These are phyloP conservation scores for Fibroporia radiculosa DNA, from an alignment of 768 basidiomycete genomes.

Conservation along the genomic window DNA sequence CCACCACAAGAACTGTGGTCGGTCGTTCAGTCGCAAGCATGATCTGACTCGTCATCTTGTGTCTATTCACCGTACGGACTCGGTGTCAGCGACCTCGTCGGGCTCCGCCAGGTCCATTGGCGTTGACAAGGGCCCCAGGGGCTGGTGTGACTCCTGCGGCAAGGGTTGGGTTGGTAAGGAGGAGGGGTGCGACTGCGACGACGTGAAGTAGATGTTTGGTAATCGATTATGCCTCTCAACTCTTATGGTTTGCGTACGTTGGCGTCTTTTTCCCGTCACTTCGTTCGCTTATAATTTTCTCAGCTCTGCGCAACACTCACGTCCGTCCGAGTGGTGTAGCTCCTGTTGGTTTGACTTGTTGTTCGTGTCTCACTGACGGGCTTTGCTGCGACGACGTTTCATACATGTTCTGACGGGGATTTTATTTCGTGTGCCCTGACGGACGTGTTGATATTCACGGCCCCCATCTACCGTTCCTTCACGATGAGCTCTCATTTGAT, in stretches of 20 bases:
- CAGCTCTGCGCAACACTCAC: constrained; percentile 23
- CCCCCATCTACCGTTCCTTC: neutral
- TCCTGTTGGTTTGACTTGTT: constrained; percentile 9
- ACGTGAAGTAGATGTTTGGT: constrained; percentile 22
- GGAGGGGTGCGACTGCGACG: constrained; percentile 37
- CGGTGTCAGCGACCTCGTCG: constrained; percentile 30
- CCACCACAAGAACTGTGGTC: constrained; percentile 76
- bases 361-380: constrained; percentile 10
- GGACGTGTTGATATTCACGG: neutral
- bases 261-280: neutral
- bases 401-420: constrained; percentile 3
- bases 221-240: constrained; percentile 5
- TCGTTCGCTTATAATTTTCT: neutral
- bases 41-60: constrained; percentile 86
- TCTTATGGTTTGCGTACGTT: constrained; percentile 23
- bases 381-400: constrained; percentile 7
- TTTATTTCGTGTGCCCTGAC: neutral
- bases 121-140: constrained; percentile 52
- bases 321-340: constrained; percentile 23
- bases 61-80: constrained; percentile 77
- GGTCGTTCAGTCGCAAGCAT: constrained; percentile 92
- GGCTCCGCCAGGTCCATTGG: constrained; percentile 50
- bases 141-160: constrained; percentile 72
- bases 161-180: constrained; percentile 51
- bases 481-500: neutral